Evolutionary conservation across 805 yeast species (phyloP).

Genomic region (Jamesozyma hellenica): DNA sequence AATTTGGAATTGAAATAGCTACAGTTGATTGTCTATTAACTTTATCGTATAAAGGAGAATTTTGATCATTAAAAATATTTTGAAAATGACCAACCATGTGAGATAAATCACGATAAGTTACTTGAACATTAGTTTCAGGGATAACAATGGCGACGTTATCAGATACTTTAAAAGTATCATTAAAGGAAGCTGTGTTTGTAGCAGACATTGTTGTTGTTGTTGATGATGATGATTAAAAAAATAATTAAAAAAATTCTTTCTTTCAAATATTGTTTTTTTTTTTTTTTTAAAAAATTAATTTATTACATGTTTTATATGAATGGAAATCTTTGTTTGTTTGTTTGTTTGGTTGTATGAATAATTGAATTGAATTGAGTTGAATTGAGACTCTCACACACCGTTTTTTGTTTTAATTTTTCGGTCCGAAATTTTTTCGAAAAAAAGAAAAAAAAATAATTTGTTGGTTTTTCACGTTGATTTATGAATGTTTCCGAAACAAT

Average conservation of each 20-base stretch:
- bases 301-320: no score
- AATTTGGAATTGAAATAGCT: constrained; percentile 53
- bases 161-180: constrained; percentile 29
- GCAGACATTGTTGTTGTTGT: no score
- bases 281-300: no score
- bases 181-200: constrained; percentile 30
- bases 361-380: no score
- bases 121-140: constrained; percentile 37
- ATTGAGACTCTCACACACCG: no score
- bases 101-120: constrained; percentile 37
- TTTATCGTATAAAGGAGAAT: constrained; percentile 33
- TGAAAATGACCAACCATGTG: constrained; percentile 40
- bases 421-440: no score
- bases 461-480: background rate
- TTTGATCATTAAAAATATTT: constrained; percentile 33
- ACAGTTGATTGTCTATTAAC: constrained; percentile 36
- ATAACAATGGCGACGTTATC: constrained; percentile 36
- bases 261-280: no score
- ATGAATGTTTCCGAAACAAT: constrained; percentile 6
- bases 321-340: no score
- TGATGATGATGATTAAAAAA: no score
- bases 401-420: no score
- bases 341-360: no score
- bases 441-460: background rate
- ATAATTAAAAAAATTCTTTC: no score